These are phyloP conservation scores for Sclerotinia nivalis DNA, from an alignment of 2,329 filamentous ascomycete genomes.

Conservation along the genomic window DNA sequence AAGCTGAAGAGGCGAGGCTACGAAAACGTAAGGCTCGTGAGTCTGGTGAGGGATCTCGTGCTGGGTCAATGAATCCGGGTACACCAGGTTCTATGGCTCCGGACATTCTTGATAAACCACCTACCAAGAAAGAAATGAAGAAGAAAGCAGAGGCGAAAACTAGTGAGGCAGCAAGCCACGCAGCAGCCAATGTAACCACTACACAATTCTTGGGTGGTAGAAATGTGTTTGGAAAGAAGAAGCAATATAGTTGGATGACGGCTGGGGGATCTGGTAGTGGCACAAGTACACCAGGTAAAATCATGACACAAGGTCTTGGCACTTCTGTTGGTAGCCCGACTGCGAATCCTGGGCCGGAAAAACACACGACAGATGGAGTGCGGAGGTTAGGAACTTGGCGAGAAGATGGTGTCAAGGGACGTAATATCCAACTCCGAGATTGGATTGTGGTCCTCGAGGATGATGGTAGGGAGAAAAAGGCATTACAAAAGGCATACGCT, in stretches of 20 bases:
- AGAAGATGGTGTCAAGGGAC: slow-evolving; percentile 75
- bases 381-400: slow-evolving; percentile 72
- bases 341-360: slow-evolving; percentile 42
- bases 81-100: slow-evolving; percentile 64
- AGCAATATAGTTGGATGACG: slow-evolving; percentile 75
- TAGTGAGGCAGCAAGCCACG: slow-evolving; percentile 75
- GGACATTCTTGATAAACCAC: slow-evolving; percentile 65
- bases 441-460: slow-evolving; percentile 77
- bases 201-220: slow-evolving; percentile 71
- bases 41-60: slow-evolving; percentile 54
- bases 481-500: slow-evolving; percentile 52
- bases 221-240: slow-evolving; percentile 61
- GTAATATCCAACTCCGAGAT: slow-evolving; percentile 81
- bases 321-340: slow-evolving; percentile 41
- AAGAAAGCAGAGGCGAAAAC: slow-evolving; percentile 71
- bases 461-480: slow-evolving; percentile 67
- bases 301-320: slow-evolving; percentile 42
- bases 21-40: slow-evolving; percentile 58
- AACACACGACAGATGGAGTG: slow-evolving; percentile 57
- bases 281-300: slow-evolving; percentile 49
- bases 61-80: slow-evolving; percentile 53
- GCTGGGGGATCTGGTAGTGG: slow-evolving; percentile 54
- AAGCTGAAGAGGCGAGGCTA: slow-evolving; percentile 70
- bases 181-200: slow-evolving; percentile 80
- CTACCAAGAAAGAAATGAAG: slow-evolving; percentile 86